Base-by-base conservation (phyloP, 2,329 filamentous ascomycete species). In the Colletotrichum sp. region DNA sequence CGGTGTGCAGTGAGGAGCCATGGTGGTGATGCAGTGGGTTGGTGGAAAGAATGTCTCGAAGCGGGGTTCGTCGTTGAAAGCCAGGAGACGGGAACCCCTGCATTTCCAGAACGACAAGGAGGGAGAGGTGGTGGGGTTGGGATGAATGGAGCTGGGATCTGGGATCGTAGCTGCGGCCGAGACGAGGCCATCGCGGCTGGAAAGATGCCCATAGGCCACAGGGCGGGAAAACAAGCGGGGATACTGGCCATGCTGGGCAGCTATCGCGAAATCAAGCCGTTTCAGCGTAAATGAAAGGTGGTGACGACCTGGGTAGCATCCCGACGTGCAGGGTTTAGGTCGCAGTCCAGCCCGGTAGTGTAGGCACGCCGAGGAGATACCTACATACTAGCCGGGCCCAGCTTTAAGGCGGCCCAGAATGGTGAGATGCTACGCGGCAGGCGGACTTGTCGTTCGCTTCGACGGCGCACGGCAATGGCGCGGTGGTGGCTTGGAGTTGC, bases 251-350 rank as follows among this genome's bases (percentile, higher is more conserved):
- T 65, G 59, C 74, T 65, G n/a, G 44, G 74, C 34, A 69, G 39
- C 65, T 36, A 74, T 60, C 55, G 59, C 74, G 64, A 74, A 63
- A 76, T 69, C 65, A 74, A 60, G 70, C 32, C 70, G 74, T 76
- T 76, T 76, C 74, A 76, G 74, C 74, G 55, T 74, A 76, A 76
- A 76, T 76, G 74, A 76, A 74, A 52, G 44, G 44, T 52, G 64
- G 34, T 69, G 74, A 28, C 44, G 71, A 66, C 70, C 36, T 62
- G 44, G 44, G 59, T 69, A 52, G 70, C 70, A 76, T 76, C 70
- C 74, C 74, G 70, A 59, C 49, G 26, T 65, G 69, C 73, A 76
- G 62, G 63, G 63, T 65, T 62, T 12, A 59, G 24, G 63, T 66
- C 36, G n/a, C 62, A 60, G 24, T 63, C 30, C 55, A 60, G 49